These are phyloP conservation scores for Microascus cirrosus DNA, from an alignment of 2,329 filamentous ascomycete species.

Conservation along the genomic window DNA sequence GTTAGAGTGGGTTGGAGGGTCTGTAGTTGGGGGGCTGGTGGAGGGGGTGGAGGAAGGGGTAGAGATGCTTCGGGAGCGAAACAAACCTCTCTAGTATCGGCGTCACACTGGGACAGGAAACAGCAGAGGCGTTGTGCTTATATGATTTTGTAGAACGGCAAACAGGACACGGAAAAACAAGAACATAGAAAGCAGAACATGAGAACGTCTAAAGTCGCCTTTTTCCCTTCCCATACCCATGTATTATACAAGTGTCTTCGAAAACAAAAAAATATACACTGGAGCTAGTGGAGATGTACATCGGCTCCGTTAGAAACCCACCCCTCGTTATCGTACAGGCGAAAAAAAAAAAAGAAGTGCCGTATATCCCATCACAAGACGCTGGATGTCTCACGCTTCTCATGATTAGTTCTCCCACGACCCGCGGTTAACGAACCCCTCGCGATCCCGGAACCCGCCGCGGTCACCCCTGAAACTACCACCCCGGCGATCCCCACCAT, in stretches of 20 bases:
- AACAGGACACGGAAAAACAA: background rate
- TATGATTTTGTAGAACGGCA: background rate
- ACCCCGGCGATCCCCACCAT: background rate
- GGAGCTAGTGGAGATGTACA: background rate
- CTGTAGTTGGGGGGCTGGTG: slow-evolving; percentile 1
- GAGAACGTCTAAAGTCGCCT: background rate
- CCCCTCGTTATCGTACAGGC: background rate
- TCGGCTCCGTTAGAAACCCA: background rate
- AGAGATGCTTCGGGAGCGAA: background rate
- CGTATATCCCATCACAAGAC: background rate
- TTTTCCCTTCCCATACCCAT: background rate
- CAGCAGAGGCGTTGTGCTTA: background rate
- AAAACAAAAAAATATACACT: background rate
- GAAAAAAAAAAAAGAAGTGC: background rate
- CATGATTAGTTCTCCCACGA: background rate
- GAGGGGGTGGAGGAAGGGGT: slow-evolving; percentile 3
- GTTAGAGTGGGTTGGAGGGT: background rate
- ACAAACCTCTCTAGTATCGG: background rate
- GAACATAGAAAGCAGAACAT: background rate
- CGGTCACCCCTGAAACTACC: slow-evolving; percentile 2
- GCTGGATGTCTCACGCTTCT: background rate
- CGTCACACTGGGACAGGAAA: background rate
- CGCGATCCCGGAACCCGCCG: slow-evolving; percentile 1
- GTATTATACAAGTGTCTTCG: background rate
- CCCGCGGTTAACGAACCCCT: background rate